Evolutionary conservation across 352 stramenopile genomes (phyloP).

Genomic region (Phytophthora pisi): DNA sequence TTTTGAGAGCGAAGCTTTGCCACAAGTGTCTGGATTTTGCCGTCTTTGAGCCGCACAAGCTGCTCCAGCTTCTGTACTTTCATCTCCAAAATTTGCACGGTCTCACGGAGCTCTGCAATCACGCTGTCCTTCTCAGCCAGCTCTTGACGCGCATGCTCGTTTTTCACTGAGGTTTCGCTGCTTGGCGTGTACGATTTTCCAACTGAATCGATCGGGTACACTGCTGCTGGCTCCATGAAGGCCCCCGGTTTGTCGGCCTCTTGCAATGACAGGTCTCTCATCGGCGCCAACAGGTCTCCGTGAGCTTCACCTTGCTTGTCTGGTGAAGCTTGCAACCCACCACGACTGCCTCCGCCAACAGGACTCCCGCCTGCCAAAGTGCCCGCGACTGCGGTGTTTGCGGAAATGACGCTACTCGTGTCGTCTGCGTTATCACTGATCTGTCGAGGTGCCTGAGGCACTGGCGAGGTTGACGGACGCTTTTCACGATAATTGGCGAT

Average conservation of each 20-base stretch:
- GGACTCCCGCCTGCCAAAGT: constrained; percentile 24
- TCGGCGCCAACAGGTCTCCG: constrained; percentile 38
- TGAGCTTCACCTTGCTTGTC: constrained; percentile 53
- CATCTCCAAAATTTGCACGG: constrained; percentile 93
- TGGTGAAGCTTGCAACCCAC: constrained; percentile 9
- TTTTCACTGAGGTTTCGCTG: constrained; percentile 28
- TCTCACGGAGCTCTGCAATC: constrained; percentile 89
- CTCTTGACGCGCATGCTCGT: constrained; percentile 36
- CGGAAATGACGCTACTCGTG: constrained; percentile 34
- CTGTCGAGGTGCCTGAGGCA: constrained; percentile 24
- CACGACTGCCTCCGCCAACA: constrained; percentile 15
- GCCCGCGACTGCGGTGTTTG: constrained; percentile 33
- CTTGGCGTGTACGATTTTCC: constrained; percentile 29
- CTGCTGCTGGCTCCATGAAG: constrained; percentile 25
- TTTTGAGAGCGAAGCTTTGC: constrained; percentile 86
- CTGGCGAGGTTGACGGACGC: constrained; percentile 38
- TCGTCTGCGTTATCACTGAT: constrained; percentile 44
- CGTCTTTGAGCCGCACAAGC: constrained; percentile 93
- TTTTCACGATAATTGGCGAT: constrained; percentile 83
- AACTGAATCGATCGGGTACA: constrained; percentile 33
- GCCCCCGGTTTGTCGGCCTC: constrained; percentile 15
- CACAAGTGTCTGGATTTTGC: constrained; percentile 92
- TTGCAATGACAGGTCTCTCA: constrained; percentile 39
- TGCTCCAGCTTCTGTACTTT: constrained; percentile 96
- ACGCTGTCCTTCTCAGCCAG: constrained; percentile 78